Conservation (phyloP, 2,329 filamentous ascomycete species). For the Epichloe scottii region DNA sequence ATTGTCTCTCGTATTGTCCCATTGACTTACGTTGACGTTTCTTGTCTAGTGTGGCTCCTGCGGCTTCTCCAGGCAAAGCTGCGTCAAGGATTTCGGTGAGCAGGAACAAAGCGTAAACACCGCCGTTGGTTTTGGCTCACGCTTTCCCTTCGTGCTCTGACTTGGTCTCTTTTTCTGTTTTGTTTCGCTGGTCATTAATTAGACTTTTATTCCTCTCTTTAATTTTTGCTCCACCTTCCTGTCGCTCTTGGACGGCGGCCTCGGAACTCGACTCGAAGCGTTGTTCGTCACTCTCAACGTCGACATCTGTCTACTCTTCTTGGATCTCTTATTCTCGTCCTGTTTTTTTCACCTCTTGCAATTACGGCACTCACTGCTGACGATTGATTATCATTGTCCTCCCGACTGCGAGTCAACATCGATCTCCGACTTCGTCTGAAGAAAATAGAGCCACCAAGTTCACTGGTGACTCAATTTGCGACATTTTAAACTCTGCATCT, state of each 20-base stretch:
- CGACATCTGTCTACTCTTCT: neutral
- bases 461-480: neutral
- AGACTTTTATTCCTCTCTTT: neutral
- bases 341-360: neutral
- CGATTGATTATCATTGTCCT: neutral
- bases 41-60: neutral
- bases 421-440: neutral
- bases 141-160: neutral
- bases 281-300: constrained; percentile 4
- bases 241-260: neutral
- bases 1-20: neutral
- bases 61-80: neutral
- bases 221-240: neutral
- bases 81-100: neutral
- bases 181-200: neutral
- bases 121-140: neutral
- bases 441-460: neutral
- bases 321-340: constrained; percentile 5
- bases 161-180: neutral
- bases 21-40: neutral
- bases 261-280: neutral
- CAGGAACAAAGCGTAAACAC: neutral
- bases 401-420: neutral
- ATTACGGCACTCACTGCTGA: neutral
- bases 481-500: neutral